These are phyloP conservation scores for Ceratobasidium papillatum DNA, from an alignment of 1,284 basidiomycete genomes.

Conservation along the genomic window DNA sequence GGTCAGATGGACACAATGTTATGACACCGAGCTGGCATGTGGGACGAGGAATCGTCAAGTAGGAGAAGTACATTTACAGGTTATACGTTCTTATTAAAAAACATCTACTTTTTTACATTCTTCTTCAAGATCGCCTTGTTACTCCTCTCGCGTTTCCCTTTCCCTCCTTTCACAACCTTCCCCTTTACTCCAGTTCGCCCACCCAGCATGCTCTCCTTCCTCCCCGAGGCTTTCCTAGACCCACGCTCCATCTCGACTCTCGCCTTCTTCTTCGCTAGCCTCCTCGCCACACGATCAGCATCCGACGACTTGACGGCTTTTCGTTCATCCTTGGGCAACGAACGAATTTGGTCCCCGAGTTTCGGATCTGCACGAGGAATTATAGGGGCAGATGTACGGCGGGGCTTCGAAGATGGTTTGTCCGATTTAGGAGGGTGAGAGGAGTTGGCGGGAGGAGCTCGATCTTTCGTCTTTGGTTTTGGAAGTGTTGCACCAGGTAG, in stretches of 20 bases:
- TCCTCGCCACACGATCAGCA: slow-evolving; percentile 78
- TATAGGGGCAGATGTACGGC: neutral
- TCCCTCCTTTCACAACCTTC: slow-evolving; percentile 49
- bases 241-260: slow-evolving; percentile 61
- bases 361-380: slow-evolving; percentile 79
- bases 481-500: slow-evolving; percentile 49
- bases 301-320: slow-evolving; percentile 82
- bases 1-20: no score
- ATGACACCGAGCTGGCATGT: no score
- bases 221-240: slow-evolving; percentile 43
- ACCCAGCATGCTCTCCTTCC: slow-evolving; percentile 55
- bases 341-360: slow-evolving; percentile 78
- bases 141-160: slow-evolving; percentile 60
- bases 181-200: slow-evolving; percentile 53
- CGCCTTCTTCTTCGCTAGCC: slow-evolving; percentile 88
- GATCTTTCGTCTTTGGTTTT: slow-evolving; percentile 34
- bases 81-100: no score
- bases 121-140: slow-evolving; percentile 64
- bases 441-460: slow-evolving; percentile 32
- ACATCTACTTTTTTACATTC: slow-evolving; percentile 64
- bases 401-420: slow-evolving; percentile 19
- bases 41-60: no score
- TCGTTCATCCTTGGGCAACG: slow-evolving; percentile 84
- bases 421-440: slow-evolving; percentile 45
- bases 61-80: no score